Conservation (phyloP, 805 yeast genomes). For the Millerozyma miso region DNA sequence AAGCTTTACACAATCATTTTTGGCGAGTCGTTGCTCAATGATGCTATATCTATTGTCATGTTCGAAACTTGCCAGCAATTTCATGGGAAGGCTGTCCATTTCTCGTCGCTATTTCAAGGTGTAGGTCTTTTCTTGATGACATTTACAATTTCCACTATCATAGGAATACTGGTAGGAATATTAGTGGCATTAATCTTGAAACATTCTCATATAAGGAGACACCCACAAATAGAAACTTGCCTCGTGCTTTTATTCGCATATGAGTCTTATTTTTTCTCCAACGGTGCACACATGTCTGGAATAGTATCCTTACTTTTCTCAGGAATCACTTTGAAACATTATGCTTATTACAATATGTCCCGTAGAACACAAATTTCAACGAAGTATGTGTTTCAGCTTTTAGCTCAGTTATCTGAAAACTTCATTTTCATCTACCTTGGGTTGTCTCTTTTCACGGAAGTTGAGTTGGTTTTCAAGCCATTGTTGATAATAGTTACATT, state of each 20-base stretch:
- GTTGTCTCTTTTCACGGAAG: constrained; percentile 91
- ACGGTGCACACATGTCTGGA: constrained; percentile 99
- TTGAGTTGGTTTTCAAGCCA: constrained; percentile 92
- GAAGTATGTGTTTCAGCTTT: constrained; percentile 86
- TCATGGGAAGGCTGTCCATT: constrained; percentile 73
- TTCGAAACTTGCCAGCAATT: constrained; percentile 97
- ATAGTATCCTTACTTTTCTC: constrained; percentile 91
- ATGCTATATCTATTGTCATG: constrained; percentile 98
- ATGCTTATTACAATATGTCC: constrained; percentile 96
- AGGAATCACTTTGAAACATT: constrained; percentile 94
- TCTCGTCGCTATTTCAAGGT: constrained; percentile 86
- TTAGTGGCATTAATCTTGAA: constrained; percentile 85
- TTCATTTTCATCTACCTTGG: constrained; percentile 95
- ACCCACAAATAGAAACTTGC: constrained; percentile 97
- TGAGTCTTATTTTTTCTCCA: constrained; percentile 94
- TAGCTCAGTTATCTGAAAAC: constrained; percentile 94
- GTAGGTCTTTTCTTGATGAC: constrained; percentile 89
- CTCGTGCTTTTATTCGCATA: constrained; percentile 86
- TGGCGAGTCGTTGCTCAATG: constrained; percentile 93
- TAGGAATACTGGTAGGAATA: constrained; percentile 85
- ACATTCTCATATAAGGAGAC: constrained; percentile 88
- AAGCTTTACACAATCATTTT: constrained; percentile 94
- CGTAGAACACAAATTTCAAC: constrained; percentile 95
- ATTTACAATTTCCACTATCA: constrained; percentile 82
- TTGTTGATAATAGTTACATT: constrained; percentile 86